Evolutionary conservation across 2,329 filamentous ascomycete species (phyloP), one percentile per base, ranked within the genome.

Genomic region (Colletotrichum musicola): DNA sequence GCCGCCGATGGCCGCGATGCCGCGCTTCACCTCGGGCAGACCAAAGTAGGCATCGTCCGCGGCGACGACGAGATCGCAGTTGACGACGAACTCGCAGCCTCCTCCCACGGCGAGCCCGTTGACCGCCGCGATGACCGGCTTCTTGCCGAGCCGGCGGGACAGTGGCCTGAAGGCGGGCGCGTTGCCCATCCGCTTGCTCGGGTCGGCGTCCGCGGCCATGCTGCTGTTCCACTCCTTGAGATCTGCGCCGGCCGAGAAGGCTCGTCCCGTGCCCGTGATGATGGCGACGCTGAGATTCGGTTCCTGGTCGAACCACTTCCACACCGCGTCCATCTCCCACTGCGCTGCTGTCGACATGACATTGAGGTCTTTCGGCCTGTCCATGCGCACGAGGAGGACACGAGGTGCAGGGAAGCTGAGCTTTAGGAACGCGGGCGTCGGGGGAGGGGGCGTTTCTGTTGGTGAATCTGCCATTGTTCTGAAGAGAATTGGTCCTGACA

Each of bases 121-220:
- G 3, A 89, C 85, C 2, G 87, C 87, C 9, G 86, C 86, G 74
- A 89, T 86, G 53, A 89, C 81, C 1, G 87, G 87, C 76, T 89
- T 89, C 79, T 88, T 89, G 77, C 75, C 55, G 72, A 66, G 51
- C 16, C 69, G 27, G 12, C 66, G 62, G 47, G 85, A 87, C 14
- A 91, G 74, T 0, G 66, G 66, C 27, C 44, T 66, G 47, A 71
- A 71, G 5, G 61, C 66, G 14, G 69, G 66, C 5, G 66, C 66
- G 47, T 71, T 69, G 14, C 67, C 67, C 67, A 69, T 69, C 3
- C 68, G 60, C 18, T 74, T 72, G 18, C 63, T 71, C 44, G 72
- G 66, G 59, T 67, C 64, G 73, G 71, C 42, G 55, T 66, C 71
- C 70, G 42, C 56, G 60, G 71, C 63, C 71, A 74, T 70, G 55